phyloP scores from a whole-genome alignment of 2,329 filamentous ascomycete genomes.

The Neocatenulostroma microsporum region DNA sequence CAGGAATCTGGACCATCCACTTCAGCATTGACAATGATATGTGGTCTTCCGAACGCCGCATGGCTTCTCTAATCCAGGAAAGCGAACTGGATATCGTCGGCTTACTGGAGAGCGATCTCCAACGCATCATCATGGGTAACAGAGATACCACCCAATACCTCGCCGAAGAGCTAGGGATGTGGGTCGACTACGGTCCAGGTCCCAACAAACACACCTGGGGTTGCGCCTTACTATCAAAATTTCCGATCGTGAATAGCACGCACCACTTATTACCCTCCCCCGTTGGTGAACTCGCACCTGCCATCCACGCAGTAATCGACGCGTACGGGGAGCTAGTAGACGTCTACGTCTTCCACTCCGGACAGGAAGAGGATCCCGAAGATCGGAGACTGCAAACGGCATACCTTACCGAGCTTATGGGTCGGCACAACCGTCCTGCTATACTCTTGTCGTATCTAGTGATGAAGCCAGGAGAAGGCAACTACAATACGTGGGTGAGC shows the following conservation, averaged over 20 bases:
- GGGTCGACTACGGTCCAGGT: conserved; percentile 92
- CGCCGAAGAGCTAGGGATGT: conserved; percentile 96
- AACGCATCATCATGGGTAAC: conserved; percentile 99
- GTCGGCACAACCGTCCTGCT: conserved; percentile 64
- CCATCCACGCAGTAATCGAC: conserved; percentile 92
- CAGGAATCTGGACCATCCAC: conserved; percentile 98
- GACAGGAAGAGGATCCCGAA: conserved; percentile 92
- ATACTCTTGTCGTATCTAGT: conserved; percentile 90
- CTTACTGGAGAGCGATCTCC: conserved; percentile 84
- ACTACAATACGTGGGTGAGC: conserved; percentile 94
- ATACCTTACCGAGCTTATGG: conserved; percentile 86
- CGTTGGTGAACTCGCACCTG: conserved; percentile 87
- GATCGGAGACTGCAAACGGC: conserved; percentile 79
- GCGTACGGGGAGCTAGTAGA: conserved; percentile 86
- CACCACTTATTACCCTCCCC: conserved; percentile 92
- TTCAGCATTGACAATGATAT: conserved; percentile 97
- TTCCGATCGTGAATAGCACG: conserved; percentile 93
- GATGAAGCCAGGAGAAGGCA: conserved; percentile 79
- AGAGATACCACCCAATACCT: conserved; percentile 92
- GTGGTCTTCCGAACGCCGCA: conserved; percentile 94
- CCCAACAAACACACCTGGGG: conserved; percentile 99
- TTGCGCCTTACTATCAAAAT: conserved; percentile 84
- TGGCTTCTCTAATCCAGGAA: conserved; percentile 63
- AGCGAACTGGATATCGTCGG: conserved; percentile 93
- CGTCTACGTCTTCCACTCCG: conserved; percentile 97